Conservation (phyloP, 495 filamentous ascomycete genomes). For the Talaromyces borbonicus region DNA sequence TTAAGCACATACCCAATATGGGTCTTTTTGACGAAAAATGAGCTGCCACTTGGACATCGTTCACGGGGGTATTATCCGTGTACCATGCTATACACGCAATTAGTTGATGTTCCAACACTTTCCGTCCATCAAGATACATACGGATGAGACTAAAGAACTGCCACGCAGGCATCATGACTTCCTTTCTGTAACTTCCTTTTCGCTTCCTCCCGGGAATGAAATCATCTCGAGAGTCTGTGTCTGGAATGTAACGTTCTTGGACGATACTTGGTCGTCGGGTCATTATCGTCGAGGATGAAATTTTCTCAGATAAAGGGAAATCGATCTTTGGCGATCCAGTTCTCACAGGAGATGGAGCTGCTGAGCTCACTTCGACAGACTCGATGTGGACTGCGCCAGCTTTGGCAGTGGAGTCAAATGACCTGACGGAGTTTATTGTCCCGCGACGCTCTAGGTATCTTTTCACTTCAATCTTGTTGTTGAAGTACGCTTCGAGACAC, state of each 20-base stretch:
- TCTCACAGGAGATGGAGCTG: constrained; percentile 29
- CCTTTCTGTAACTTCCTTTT: constrained; percentile 53
- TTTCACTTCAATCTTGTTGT: constrained; percentile 84
- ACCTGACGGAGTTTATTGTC: constrained; percentile 43
- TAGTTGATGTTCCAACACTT: constrained; percentile 18
- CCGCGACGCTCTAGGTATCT: constrained; percentile 60
- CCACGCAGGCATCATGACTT: constrained; percentile 94
- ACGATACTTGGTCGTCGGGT: constrained; percentile 53
- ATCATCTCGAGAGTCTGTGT: constrained; percentile 30
- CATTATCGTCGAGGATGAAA: constrained; percentile 14
- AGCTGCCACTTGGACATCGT: constrained; percentile 57
- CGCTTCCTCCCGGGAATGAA: constrained; percentile 19
- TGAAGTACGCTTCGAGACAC: constrained; percentile 89
- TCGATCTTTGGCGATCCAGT: constrained; percentile 25
- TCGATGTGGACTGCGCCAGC: constrained; percentile 46
- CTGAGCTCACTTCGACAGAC: constrained; percentile 42
- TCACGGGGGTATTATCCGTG: constrained; percentile 60
- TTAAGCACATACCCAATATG: constrained; percentile 83
- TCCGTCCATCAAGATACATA: constrained; percentile 29
- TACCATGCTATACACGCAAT: constrained; percentile 45
- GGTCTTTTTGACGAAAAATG: constrained; percentile 69
- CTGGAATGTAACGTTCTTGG: constrained; percentile 45
- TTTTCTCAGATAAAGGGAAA: constrained; percentile 20
- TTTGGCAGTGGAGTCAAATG: constrained; percentile 43
- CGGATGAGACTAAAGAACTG: constrained; percentile 91